Base-by-base conservation (phyloP, 1,139 yeast genomes). In the Ogataea hybrid region DNA sequence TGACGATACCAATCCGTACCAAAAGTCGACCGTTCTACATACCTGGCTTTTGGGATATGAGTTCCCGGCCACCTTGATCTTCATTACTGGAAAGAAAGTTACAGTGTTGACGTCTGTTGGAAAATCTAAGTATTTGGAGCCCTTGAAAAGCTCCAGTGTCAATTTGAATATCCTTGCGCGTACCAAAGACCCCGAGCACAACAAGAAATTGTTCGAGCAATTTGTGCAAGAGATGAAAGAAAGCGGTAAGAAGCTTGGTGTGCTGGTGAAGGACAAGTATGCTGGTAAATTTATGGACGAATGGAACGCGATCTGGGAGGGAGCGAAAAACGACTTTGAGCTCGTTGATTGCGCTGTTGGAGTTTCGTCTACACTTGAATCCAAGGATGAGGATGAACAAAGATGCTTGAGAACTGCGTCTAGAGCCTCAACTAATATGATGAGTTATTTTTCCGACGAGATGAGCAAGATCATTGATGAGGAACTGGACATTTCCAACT, bases 1-100 rank as follows among this genome's bases (percentile, higher is more conserved):
- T 32, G 89, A 86, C 58, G 94, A 86, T 45, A 92, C 84, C 49
- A 86, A 89, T 61, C 95, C 96, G 34, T 90, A 88, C 65, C 88
- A 86, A 60, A 88, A 88, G 64, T 84, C 96, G 10, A 83, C 96
- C 0, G 85, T 86, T 37, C 66, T 90, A 37, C 97, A 90, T 62
- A 84, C 84, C 38, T 92, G 97, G 97, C 70, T 92, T 46, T 69
- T 92, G 46, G 97, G 97, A 6, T 92, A 90, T 61, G 97, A 94
- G 61, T 90, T 92, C 59, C 95, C 96, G 17, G 94, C 95, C 44
- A 89, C 97, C 1, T 82, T 81, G 32, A 66, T 92, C 46, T 79
- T 75, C 40, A 68, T 90, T 47, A 77, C 86, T 5, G 73, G 75
- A 42, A 76, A 76, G 34, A 79, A 79, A 54, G 70, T 82, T 37